Evolutionary conservation across 371 early-diverging fungal genomes (phyloP), one percentile per base, ranked within the genome.

Genomic region (Zancudomyces culisetae): DNA sequence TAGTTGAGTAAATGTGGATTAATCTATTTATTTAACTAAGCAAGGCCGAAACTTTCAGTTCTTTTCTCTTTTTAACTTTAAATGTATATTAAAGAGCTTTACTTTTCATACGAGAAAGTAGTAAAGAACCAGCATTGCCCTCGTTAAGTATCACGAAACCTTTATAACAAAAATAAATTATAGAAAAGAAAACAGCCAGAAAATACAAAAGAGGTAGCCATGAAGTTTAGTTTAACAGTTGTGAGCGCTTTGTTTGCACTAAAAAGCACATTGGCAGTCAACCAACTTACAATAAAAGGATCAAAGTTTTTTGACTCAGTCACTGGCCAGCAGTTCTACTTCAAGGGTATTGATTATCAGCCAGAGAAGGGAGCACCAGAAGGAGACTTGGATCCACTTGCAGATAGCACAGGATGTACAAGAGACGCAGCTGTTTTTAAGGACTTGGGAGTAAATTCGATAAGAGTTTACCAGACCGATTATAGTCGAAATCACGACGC

Each of bases 271-370:
- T 35, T 28, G 21, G 74, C 45, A 28, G n/a, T 80, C 46, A 74
- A 80, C 55, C 75, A 78, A 6, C 72, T 84, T 47, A 70, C 60
- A 21, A 76, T 76, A 63, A 81, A 80, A 55, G 84, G 81, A 23
- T 57, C 71, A 52, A 80, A 81, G 59, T 73, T 79, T 51, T 81
- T 86, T 63, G 76, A 83, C 60, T 72, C 73, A 26, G 75, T 74
- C 23, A 74, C 78, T 2, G 80, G 81, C 55, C 66, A 77, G n/a
- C 78, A 81, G 55, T 84, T 86, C 66, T 79, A 77, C 50, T 70
- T 82, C 64, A 82, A 81, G 69, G 84, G 85, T 52, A 72, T 85
- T 2, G 80, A 79, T 21, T 86, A 85, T 56, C 81, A 85, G 52
- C 84, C 87, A 22, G 57, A 53, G 27, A 57, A 54, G 28, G 53